Evolutionary conservation across 2,329 filamentous ascomycete species (phyloP), one percentile per base, ranked within the genome.

Genomic region (Simplicillium aogashimaense): DNA sequence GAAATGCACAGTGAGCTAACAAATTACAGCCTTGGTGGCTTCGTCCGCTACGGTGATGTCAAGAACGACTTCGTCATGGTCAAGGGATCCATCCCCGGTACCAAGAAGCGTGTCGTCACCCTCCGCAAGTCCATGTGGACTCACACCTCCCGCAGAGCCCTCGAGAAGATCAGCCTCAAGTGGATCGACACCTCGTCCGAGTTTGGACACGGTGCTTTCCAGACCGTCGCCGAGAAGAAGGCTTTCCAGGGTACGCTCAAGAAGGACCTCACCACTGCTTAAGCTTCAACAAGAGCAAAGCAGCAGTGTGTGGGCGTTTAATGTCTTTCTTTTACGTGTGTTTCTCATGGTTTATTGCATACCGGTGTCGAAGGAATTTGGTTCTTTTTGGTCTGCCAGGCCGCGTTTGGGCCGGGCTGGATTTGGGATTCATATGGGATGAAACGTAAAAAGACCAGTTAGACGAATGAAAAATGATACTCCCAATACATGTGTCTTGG

Each of bases 181-280:
- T 98, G 92, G 92, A 98, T 98, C 84, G 92, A 98, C 64, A 98
- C 92, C 59, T 95, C 89, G 49, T 95, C 89, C 75, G 94, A 98
- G 80, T 98, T 98, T 71, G 92, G 92, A 72, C 92, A 98, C 77
- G 92, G 92, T 81, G 90, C 88, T 62, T 98, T 94, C 87, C 92
- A 98, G 79, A 98, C 92, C 51, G 76, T 83, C 54, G 84, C 86
- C 64, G 92, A 98, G 85, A 98, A 98, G 88, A 86, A 85, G 75
- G 81, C 87, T 67, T 92, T 87, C 79, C 69, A 95, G 72, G 92
- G 92, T 75, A 94, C 88, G 45, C 87, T 98, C 86, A 98, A 98
- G 88, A 98, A 97, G 87, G 92, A 98, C 58, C 65, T 78, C 46
- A 67, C 63, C 51, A 53, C 65, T 57, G 63, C 69, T 54, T 69